Evolutionary conservation across 2,329 filamentous ascomycete species (phyloP), one percentile per base, ranked within the genome.

Genomic region (Aspergillus sergii): DNA sequence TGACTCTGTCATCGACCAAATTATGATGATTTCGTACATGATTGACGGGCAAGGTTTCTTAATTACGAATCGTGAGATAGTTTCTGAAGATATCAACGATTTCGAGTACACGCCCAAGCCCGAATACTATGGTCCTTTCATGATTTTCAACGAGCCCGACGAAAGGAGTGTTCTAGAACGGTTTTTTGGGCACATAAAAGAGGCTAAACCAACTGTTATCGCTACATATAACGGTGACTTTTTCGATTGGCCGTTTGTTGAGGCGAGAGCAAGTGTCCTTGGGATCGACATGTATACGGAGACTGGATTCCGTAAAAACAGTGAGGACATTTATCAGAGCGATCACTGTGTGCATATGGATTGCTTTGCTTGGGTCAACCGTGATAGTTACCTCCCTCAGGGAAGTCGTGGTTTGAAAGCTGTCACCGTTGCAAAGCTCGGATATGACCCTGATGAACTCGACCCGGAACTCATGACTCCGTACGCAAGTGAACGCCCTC

Each of bases 21-120:
- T 99, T 74, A 99, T 99, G 94, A 99, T 99, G 95, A 94, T 99
- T 77, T 99, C 96, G 36, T 99, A 99, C 82, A 99, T 99, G 96
- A 98, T 99, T 72, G 95, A 99, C 71, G 96, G 95, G 0, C 94
- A 97, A 79, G 95, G 95, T 5, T 99, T 98, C 71, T 84, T 99
- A 41, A 98, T 99, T 78, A 99, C 95, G 6, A 99, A 99, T 75
- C 89, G 96, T 72, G 94, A 98, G 75, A 96, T 99, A 64, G 93
- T 99, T 11, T 97, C 94, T 0, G 94, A 99, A 78, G 94, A 99
- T 73, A 99, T 99, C 76, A 86, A 90, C 62, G 95, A 99, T 76
- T 99, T 99, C 73, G 96, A 99, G 73, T 99, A 99, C 77, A 99
- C 95, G 0, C 96, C 95, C 0, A 97, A 92, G 74, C 93, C 95